Percentiles rank a stretch among this genome's conserved stretches.
Evolutionary conservation across 2,329 filamentous ascomycete species (phyloP).

Genomic region (Fusarium pseudograminearum): DNA sequence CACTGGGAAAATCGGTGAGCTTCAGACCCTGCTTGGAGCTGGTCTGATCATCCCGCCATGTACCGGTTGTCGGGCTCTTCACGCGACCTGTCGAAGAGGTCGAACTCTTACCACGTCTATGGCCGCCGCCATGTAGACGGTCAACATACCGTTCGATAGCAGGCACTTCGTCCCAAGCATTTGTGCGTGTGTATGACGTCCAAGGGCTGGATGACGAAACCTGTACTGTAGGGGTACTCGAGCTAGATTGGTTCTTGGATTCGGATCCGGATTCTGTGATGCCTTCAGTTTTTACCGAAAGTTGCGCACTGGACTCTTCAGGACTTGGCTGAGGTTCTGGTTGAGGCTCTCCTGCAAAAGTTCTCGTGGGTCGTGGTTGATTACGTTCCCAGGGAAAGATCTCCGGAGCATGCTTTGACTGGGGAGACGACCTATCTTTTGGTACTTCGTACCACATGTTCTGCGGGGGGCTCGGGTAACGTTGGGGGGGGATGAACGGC

Average conservation of each 20-base stretch:
- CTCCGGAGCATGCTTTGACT: slow-evolving; percentile 68
- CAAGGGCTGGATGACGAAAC: slow-evolving; percentile 70
- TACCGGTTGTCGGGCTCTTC: slow-evolving; percentile 33
- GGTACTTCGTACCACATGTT: slow-evolving; percentile 92
- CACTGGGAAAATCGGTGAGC: slow-evolving; percentile 88
- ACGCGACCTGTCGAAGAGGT: slow-evolving; percentile 35
- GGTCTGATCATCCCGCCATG: slow-evolving; percentile 25
- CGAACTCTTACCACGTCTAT: slow-evolving; percentile 57
- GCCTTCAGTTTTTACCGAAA: slow-evolving; percentile 33
- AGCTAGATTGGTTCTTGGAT: slow-evolving; percentile 56
- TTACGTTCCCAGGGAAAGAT: slow-evolving; percentile 93
- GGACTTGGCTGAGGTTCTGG: slow-evolving; percentile 10
- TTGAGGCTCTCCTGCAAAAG: slow-evolving; percentile 62
- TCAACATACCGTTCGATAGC: slow-evolving; percentile 91
- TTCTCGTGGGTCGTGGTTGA: slow-evolving; percentile 71
- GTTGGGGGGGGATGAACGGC: slow-evolving; percentile 80
- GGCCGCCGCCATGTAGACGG: slow-evolving; percentile 76
- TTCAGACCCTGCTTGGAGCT: slow-evolving; percentile 62
- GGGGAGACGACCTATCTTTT: slow-evolving; percentile 66
- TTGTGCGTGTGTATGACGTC: slow-evolving; percentile 79
- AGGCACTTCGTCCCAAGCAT: slow-evolving; percentile 93
- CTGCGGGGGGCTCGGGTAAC: slow-evolving; percentile 85
- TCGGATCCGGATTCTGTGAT: slow-evolving; percentile 48
- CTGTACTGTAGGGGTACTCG: slow-evolving; percentile 62
- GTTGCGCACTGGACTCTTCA: slow-evolving; percentile 6